A percentile compares a stretch with the other conserved stretches of the same genome.
These are phyloP conservation scores for Leccinum boreale DNA, from an alignment of 768 basidiomycete genomes.

Conservation along the genomic window DNA sequence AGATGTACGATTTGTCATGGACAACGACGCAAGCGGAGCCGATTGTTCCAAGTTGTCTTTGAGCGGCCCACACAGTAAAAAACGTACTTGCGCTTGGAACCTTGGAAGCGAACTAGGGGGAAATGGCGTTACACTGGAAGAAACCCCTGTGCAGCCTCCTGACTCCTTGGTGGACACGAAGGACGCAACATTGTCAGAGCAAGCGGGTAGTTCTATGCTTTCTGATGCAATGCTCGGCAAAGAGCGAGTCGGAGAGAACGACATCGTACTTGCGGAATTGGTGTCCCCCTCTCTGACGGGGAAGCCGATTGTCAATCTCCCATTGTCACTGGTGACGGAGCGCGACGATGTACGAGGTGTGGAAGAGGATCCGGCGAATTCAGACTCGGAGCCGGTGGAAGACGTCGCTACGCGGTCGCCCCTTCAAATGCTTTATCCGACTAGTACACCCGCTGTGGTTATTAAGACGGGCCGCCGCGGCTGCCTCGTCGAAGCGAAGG, in stretches of 20 bases:
- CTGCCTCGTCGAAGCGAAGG: neutral
- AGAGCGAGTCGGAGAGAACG: neutral
- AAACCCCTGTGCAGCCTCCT: neutral
- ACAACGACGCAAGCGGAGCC: neutral
- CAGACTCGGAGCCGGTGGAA: constrained; percentile 3
- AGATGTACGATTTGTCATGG: neutral
- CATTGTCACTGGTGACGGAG: neutral
- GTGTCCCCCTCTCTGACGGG: neutral
- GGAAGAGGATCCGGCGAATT: neutral
- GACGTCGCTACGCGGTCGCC: constrained; percentile 14
- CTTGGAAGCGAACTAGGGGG: neutral
- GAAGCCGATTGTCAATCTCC: constrained; percentile 14
- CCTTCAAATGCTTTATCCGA: neutral
- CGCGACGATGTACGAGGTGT: neutral
- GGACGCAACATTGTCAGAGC: neutral
- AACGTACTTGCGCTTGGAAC: neutral
- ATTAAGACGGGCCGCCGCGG: neutral
- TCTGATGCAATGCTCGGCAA: neutral
- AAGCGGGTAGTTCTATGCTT: neutral
- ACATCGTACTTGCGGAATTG: neutral
- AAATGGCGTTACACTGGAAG: neutral
- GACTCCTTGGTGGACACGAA: neutral
- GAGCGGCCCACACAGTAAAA: neutral
- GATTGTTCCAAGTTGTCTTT: neutral
- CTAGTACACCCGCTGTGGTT: constrained; percentile 1